Conservation (phyloP, 768 basidiomycete species). For the Naganishia vaughanmartiniae region DNA sequence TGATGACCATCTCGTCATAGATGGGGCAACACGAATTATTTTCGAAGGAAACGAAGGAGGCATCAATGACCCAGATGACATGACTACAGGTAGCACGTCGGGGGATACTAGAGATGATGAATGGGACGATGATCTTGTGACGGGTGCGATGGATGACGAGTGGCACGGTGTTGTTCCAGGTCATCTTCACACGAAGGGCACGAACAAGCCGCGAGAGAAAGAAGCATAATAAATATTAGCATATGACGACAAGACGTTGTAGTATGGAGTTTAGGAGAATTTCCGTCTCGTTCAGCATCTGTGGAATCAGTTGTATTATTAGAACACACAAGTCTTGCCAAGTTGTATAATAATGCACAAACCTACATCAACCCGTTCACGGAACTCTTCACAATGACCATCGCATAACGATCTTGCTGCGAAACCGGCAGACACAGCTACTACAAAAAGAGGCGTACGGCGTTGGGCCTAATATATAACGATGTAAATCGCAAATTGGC, state of each 20-base stretch:
- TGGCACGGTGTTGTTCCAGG: background rate
- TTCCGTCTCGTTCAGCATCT: background rate
- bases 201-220: background rate
- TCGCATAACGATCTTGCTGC: no score
- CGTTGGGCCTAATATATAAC: no score
- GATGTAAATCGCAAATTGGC: no score
- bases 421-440: no score
- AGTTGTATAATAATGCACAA: no score
- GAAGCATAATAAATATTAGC: background rate
- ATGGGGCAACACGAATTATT: background rate
- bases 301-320: background rate
- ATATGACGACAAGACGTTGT: background rate
- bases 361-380: no score
- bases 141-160: conserved; percentile 11
- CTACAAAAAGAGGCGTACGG: no score
- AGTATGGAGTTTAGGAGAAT: background rate
- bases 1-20: background rate
- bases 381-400: no score
- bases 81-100: conserved; percentile 12
- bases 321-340: no score
- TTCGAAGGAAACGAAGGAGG: conserved; percentile 3
- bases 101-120: conserved; percentile 20
- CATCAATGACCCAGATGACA: conserved; percentile 7
- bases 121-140: conserved; percentile 16
- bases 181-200: background rate